A percentile compares a stretch with the other conserved stretches of the same genome.
Evolutionary conservation across 1,284 basidiomycete species (phyloP).

Genomic region (Tilletia horrida): DNA sequence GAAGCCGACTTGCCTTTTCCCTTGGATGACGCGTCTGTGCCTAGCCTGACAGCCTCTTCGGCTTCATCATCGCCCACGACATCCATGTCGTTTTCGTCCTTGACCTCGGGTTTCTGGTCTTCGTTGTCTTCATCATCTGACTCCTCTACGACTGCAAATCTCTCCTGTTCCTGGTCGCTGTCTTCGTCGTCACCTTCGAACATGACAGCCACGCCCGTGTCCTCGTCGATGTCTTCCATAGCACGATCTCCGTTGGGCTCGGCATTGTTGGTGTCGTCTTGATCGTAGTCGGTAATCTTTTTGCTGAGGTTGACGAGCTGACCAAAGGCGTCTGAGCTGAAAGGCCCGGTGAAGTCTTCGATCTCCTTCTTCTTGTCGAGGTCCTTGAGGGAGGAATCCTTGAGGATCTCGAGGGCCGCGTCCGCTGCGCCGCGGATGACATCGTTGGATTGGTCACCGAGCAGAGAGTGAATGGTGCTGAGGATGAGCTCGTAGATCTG

Average conservation of each 20-base stretch:
- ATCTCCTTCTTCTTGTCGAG: conserved; percentile 97
- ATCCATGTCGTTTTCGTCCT: conserved; percentile 62
- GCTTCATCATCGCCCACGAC: conserved; percentile 65
- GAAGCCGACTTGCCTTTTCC: background rate
- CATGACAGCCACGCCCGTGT: conserved; percentile 55
- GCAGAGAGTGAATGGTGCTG: conserved; percentile 63
- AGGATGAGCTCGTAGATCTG: conserved; percentile 93
- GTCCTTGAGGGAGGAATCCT: conserved; percentile 85
- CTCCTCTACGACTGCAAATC: conserved; percentile 67
- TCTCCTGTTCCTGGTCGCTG: conserved; percentile 81
- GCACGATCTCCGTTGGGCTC: conserved; percentile 71
- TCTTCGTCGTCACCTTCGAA: conserved; percentile 66
- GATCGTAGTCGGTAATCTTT: conserved; percentile 94
- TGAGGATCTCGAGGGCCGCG: conserved; percentile 81
- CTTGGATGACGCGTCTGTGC: background rate
- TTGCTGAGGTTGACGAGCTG: conserved; percentile 84
- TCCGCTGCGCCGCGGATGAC: conserved; percentile 92
- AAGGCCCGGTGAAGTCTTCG: conserved; percentile 70
- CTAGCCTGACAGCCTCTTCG: conserved; percentile 15
- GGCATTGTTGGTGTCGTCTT: conserved; percentile 58
- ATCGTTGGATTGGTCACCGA: conserved; percentile 94
- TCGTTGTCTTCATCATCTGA: conserved; percentile 68
- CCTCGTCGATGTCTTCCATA: conserved; percentile 76
- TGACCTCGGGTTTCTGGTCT: conserved; percentile 65
- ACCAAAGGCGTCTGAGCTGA: conserved; percentile 75